Percentiles rank a stretch among this genome's conserved stretches.
Evolutionary conservation across 2,329 filamentous ascomycete genomes (phyloP).

Genomic region (Arthrinium phaeospermum): DNA sequence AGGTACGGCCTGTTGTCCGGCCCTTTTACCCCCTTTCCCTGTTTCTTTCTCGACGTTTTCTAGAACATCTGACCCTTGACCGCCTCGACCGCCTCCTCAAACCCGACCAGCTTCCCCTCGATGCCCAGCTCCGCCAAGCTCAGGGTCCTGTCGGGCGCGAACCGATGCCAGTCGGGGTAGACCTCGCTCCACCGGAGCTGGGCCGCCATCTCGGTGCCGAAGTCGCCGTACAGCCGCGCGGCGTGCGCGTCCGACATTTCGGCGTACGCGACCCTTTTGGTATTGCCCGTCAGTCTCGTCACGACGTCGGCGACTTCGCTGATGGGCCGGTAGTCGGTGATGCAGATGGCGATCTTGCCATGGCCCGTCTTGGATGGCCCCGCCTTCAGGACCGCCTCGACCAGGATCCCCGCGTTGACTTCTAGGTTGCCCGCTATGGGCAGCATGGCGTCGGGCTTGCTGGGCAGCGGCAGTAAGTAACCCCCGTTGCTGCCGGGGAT

Average conservation of each 20-base stretch:
- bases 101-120: conserved; percentile 17
- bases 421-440: conserved; percentile 24
- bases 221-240: conserved; percentile 22
- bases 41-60: background rate
- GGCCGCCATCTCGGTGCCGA: conserved; percentile 22
- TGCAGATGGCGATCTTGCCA: conserved; percentile 22
- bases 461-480: conserved; percentile 22
- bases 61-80: conserved; percentile 16
- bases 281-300: conserved; percentile 12
- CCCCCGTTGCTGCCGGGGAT: conserved; percentile 7
- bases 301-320: background rate
- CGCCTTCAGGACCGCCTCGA: conserved; percentile 22
- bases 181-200: conserved; percentile 26
- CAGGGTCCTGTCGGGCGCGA: conserved; percentile 13
- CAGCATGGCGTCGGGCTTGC: conserved; percentile 21
- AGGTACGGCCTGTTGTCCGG: background rate
- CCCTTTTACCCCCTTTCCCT: background rate
- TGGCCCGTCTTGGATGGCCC: conserved; percentile 16
- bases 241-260: conserved; percentile 19
- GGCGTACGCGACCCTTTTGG: conserved; percentile 19
- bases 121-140: conserved; percentile 16
- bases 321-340: conserved; percentile 23
- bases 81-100: conserved; percentile 15
- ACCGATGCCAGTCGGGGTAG: conserved; percentile 24
- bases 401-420: conserved; percentile 20